Percentiles rank a stretch among this genome's conserved stretches.
Conservation (phyloP, 345 rosid genomes). For the Leavenworthia alabamica region DNA sequence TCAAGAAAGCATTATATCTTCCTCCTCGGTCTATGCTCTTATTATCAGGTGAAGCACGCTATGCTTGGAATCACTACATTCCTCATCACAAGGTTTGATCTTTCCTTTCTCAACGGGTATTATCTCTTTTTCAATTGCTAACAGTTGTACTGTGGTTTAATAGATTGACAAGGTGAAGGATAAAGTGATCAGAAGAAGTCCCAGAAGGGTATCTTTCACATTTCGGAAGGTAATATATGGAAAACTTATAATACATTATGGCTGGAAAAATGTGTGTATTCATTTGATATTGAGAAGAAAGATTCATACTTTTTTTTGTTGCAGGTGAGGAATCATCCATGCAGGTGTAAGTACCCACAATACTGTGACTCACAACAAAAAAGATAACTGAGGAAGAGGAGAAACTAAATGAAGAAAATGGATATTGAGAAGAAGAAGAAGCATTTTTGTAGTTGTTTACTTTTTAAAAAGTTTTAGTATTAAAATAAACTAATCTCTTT, state of each 20-base stretch:
- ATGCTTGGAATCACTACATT: slow-evolving; percentile 96
- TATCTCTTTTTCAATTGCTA: not conserved
- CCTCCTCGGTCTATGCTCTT: slow-evolving; percentile 92
- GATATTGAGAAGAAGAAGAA: not conserved
- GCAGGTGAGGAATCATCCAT: slow-evolving; percentile 71
- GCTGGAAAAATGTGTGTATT: not conserved
- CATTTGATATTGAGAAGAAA: not conserved
- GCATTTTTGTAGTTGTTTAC: not conserved
- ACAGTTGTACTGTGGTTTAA: not conserved
- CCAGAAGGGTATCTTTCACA: slow-evolving; percentile 88
- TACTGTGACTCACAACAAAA: slow-evolving; percentile 62
- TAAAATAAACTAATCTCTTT: not conserved
- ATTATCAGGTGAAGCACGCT: slow-evolving; percentile 89
- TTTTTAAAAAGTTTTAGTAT: not conserved
- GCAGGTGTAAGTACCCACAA: slow-evolving; percentile 65
- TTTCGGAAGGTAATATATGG: slow-evolving; percentile 57
- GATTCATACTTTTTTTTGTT: not conserved
- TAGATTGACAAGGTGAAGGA: slow-evolving; percentile 83
- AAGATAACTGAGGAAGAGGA: not conserved
- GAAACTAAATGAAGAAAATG: not conserved
- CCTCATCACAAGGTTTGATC: slow-evolving; percentile 80
- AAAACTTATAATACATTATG: not conserved
- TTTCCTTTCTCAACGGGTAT: not conserved
- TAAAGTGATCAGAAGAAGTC: slow-evolving; percentile 52
- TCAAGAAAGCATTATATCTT: slow-evolving; percentile 66